A percentile compares a stretch with the other conserved stretches of the same genome.
phyloP scores from a whole-genome alignment of 2,329 filamentous ascomycete species.

The Gnomoniopsis smithogilvyi region DNA sequence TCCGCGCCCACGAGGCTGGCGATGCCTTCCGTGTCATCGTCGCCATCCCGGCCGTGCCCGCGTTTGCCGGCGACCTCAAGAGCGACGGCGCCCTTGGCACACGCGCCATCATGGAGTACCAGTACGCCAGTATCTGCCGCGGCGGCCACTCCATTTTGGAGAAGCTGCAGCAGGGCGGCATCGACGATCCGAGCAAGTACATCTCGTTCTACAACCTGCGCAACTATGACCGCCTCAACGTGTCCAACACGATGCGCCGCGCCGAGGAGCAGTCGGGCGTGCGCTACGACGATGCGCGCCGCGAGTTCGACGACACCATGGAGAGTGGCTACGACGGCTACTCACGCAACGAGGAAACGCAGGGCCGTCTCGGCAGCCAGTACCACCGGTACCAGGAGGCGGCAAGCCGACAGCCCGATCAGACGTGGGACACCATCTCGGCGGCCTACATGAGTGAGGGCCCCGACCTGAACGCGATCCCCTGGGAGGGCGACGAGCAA shows the following conservation, averaged over 20 bases:
- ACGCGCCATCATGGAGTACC: conserved; percentile 84
- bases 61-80: conserved; percentile 77
- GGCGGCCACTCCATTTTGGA: conserved; percentile 78
- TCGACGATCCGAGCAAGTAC: conserved; percentile 66
- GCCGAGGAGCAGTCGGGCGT: conserved; percentile 64
- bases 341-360: conserved; percentile 25
- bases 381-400: conserved; percentile 73
- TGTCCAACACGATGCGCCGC: conserved; percentile 55
- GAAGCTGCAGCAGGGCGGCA: conserved; percentile 59
- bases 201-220: conserved; percentile 83
- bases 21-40: conserved; percentile 74
- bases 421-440: conserved; percentile 72
- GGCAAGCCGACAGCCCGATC: conserved; percentile 51
- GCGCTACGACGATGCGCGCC: conserved; percentile 62
- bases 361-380: conserved; percentile 36
- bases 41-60: conserved; percentile 75
- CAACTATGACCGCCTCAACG: conserved; percentile 81
- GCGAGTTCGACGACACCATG: conserved; percentile 59
- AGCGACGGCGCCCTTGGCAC: conserved; percentile 71
- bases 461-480: conserved; percentile 59
- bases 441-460: conserved; percentile 82
- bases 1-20: conserved; percentile 63
- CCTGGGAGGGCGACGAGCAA: conserved; percentile 74
- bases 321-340: conserved; percentile 41
- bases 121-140: conserved; percentile 76